Conservation (phyloP, 2,329 filamentous ascomycete species). For the Lecanicillium sp. region DNA sequence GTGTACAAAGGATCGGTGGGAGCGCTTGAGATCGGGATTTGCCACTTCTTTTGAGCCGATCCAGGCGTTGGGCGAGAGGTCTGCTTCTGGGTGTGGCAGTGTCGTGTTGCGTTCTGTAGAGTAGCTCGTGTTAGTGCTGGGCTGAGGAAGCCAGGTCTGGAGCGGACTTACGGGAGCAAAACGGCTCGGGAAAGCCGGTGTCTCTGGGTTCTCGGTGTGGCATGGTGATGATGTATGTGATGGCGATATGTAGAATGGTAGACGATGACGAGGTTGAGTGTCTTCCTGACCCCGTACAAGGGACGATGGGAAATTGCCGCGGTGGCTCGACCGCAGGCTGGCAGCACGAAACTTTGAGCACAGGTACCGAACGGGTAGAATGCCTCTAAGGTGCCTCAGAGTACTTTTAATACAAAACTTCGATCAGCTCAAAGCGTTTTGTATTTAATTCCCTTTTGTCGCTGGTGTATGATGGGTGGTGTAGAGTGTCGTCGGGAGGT, state of each 20-base stretch:
- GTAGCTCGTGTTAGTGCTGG: not conserved
- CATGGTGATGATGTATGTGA: conserved; percentile 8
- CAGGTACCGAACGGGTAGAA: no score
- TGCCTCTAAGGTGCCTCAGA: no score
- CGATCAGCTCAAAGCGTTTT: no score
- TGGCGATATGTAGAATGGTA: not conserved
- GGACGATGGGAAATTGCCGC: no score
- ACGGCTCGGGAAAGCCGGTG: conserved; percentile 46
- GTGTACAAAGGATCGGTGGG: conserved; percentile 36
- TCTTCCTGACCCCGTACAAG: no score
- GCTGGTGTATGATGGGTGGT: no score
- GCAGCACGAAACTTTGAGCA: no score
- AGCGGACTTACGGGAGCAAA: conserved; percentile 38
- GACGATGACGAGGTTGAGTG: no score
- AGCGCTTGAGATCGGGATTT: conserved; percentile 31
- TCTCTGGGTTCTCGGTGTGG: conserved; percentile 24
- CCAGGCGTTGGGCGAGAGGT: conserved; percentile 47
- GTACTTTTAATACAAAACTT: no score
- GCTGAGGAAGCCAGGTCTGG: not conserved
- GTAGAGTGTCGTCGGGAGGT: no score
- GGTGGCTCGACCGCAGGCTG: no score
- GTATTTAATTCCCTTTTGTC: no score
- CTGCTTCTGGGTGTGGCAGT: conserved; percentile 53
- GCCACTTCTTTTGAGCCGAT: conserved; percentile 48
- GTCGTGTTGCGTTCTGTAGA: conserved; percentile 52